Percentiles rank a stretch among this genome's conserved stretches.
Conservation (phyloP, 2,329 filamentous ascomycete genomes). For the Teratosphaeria destructans region DNA sequence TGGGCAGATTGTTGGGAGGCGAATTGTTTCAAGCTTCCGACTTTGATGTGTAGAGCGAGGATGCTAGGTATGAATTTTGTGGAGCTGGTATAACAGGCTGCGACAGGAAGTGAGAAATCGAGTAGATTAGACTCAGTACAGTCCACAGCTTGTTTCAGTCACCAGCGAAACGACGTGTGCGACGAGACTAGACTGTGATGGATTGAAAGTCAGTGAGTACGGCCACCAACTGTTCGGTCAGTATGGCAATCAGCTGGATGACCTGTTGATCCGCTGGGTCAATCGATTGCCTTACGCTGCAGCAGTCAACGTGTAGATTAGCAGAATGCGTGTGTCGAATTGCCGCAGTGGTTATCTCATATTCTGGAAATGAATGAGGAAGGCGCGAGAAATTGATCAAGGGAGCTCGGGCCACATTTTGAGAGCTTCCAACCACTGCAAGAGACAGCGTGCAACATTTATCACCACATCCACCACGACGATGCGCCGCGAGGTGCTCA, state of each 20-base stretch:
- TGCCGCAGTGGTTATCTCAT: too few species aligned
- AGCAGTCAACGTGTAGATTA: too few species aligned
- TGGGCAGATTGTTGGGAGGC: constrained; percentile 16
- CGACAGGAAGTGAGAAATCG: not conserved
- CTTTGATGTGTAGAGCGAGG: not conserved
- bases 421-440: not conserved
- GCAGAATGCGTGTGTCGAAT: too few species aligned
- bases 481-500: constrained; percentile 23
- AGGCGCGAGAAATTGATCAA: too few species aligned
- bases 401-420: not conserved
- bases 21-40: constrained; percentile 7
- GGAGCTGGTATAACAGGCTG: not conserved
- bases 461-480: not conserved
- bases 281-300: too few species aligned
- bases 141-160: not conserved
- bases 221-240: too few species aligned
- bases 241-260: too few species aligned
- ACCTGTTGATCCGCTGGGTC: too few species aligned
- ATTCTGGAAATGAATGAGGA: too few species aligned
- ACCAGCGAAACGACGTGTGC: not conserved
- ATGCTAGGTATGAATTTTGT: not conserved
- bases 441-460: not conserved
- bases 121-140: not conserved
- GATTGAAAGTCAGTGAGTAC: too few species aligned
- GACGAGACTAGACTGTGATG: not conserved